These are phyloP conservation scores for Collybia sordida DNA, from an alignment of 768 basidiomycete species.

Conservation along the genomic window DNA sequence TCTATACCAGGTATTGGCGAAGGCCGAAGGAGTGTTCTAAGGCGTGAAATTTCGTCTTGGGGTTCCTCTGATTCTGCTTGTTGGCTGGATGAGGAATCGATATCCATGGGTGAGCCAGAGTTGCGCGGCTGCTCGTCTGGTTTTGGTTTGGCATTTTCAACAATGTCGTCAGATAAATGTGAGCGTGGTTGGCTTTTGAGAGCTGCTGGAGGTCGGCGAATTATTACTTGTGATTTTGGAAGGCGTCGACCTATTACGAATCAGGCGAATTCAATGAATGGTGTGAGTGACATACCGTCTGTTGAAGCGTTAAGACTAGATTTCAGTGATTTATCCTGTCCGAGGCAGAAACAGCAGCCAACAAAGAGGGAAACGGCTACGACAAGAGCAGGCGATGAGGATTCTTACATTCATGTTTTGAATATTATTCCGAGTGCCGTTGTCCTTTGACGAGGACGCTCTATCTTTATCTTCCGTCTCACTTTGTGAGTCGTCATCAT, in stretches of 20 bases:
- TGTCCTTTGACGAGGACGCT: constrained; percentile 30
- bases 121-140: constrained; percentile 1
- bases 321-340: constrained; percentile 63
- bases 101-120: constrained; percentile 16
- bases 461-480: constrained; percentile 47
- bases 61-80: constrained; percentile 16
- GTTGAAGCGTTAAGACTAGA: constrained; percentile 29
- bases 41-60: constrained; percentile 49
- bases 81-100: constrained; percentile 19
- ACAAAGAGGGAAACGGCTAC: constrained; percentile 64
- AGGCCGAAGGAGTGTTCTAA: constrained; percentile 60
- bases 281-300: constrained; percentile 36
- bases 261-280: neutral
- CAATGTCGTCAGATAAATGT: constrained; percentile 48
- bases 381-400: constrained; percentile 31
- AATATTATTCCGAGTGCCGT: constrained; percentile 1
- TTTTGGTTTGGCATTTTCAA: constrained; percentile 9
- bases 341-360: constrained; percentile 57
- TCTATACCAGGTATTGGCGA: constrained; percentile 60
- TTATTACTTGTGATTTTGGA: constrained; percentile 58
- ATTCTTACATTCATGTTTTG: constrained; percentile 60
- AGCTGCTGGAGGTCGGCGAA: constrained; percentile 48
- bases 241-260: constrained; percentile 34
- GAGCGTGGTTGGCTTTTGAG: constrained; percentile 49
- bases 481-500: constrained; percentile 63